Evolutionary conservation across 179 eudicot genomes (phyloP).

Genomic region (Pouteria campechiana): DNA sequence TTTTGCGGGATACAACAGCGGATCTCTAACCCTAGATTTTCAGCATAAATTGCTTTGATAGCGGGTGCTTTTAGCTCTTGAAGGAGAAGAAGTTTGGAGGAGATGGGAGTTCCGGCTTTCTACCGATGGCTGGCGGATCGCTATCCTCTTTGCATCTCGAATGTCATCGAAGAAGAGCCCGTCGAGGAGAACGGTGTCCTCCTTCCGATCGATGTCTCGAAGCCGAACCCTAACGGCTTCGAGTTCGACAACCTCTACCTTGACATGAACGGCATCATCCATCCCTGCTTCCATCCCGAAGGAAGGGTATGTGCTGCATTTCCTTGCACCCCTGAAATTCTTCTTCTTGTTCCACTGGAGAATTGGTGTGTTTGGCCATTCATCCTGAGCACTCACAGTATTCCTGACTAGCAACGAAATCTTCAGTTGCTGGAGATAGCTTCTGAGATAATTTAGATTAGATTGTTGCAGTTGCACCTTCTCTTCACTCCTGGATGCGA

Average conservation of each 20-base stretch:
- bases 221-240: slow-evolving; percentile 36
- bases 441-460: too few species aligned
- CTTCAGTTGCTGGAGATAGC: too few species aligned
- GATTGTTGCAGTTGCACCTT: too few species aligned
- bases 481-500: too few species aligned
- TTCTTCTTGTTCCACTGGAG: not conserved
- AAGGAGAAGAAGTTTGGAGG: too few species aligned
- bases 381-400: too few species aligned
- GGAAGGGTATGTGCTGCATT: slow-evolving; percentile 15
- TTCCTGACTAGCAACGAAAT: too few species aligned
- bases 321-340: not conserved
- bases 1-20: too few species aligned
- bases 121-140: slow-evolving; percentile 95
- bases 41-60: too few species aligned
- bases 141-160: slow-evolving; percentile 57
- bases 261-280: slow-evolving; percentile 64
- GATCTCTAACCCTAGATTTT: too few species aligned
- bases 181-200: slow-evolving; percentile 15
- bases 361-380: too few species aligned
- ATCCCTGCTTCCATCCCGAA: slow-evolving; percentile 62
- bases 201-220: slow-evolving; percentile 36
- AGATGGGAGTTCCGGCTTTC: slow-evolving; percentile 97
- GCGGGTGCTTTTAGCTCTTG: too few species aligned
- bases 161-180: slow-evolving; percentile 69
- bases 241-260: slow-evolving; percentile 55